Evolutionary conservation across 345 rosid genomes (phyloP).

Genomic region (Citrus inodora): DNA sequence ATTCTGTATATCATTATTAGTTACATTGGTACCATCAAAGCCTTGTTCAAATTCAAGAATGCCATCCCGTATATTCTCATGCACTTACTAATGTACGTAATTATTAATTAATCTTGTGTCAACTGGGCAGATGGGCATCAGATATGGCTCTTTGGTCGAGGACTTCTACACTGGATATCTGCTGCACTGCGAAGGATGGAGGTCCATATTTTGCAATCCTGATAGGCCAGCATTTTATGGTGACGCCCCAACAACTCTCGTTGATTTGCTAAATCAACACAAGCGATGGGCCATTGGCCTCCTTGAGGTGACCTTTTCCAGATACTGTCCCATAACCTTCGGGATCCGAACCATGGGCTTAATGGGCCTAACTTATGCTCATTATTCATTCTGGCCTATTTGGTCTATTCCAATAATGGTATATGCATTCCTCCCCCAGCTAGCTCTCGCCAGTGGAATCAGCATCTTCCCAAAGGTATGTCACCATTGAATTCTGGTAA

Average conservation of each 20-base stretch:
- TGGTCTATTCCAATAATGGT: conserved; percentile 43
- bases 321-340: conserved; percentile 38
- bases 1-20: too few species aligned
- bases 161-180: conserved; percentile 56
- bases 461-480: conserved; percentile 53
- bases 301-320: conserved; percentile 39
- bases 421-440: conserved; percentile 66
- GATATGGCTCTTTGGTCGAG: conserved; percentile 75
- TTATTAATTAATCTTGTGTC: neutral
- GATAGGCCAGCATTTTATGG: conserved; percentile 58
- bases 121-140: conserved; percentile 48
- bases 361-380: conserved; percentile 34
- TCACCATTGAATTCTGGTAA: neutral
- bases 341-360: conserved; percentile 43
- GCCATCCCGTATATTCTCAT: too few species aligned
- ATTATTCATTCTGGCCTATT: conserved; percentile 46
- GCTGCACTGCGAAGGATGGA: conserved; percentile 73
- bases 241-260: conserved; percentile 42
- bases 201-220: conserved; percentile 52
- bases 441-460: conserved; percentile 46
- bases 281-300: conserved; percentile 77
- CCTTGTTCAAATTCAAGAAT: too few species aligned
- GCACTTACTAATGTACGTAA: too few species aligned
- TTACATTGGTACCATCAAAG: too few species aligned
- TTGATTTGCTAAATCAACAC: conserved; percentile 45